Base-by-base conservation (phyloP, 2,329 filamentous ascomycete genomes). In the Xylariaceae sp. region DNA sequence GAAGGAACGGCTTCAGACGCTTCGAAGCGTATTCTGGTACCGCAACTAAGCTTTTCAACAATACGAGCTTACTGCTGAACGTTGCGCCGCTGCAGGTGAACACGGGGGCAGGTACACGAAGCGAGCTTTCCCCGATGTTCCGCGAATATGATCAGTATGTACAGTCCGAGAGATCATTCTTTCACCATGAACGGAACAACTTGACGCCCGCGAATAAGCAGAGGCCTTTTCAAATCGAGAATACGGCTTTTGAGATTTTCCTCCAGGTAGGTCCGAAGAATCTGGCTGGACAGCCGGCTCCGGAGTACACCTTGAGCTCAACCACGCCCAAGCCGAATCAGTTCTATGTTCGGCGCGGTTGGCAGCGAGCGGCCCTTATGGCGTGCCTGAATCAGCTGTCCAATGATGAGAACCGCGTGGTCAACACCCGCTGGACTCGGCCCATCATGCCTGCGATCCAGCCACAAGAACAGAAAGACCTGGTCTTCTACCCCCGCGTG, bases 341-440 rank as follows among this genome's bases (percentile, higher is more conserved):
- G 18, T 54, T 50, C 35, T 52, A 50, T 19, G 16, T 38, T 3
- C 63, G 67, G 38, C 67, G 68, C 9, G 72, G 71, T 1, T 62
- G 61, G 40, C 62, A 65, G 32, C 66, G 73, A 34, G 72, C 70
- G 7, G 71, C 64, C 15, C 54, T 75, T 17, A 69, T 74, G 48
- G 62, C 64, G 22, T 62, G 60, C 15, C 59, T 75, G 24, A 63
- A 64, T 31, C 45, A 59, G 11, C 63, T 72, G 35, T 54, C 58
- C 22, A 65, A 53, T 41, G 29, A 41, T 4, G 69, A 70, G 54
- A 71, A 70, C 41, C 53, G 51, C 32, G 48, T 53, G 6, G 54
- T 64, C 30, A 60, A 62, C 42, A 64, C 59, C 3, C 56, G 61
- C 2, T 68, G 63, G 58, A 60, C 61, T 19, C 61, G 61, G 0